phyloP scores from a whole-genome alignment of 2,329 filamentous ascomycete genomes.

The Akanthomyces dipterigenus region DNA sequence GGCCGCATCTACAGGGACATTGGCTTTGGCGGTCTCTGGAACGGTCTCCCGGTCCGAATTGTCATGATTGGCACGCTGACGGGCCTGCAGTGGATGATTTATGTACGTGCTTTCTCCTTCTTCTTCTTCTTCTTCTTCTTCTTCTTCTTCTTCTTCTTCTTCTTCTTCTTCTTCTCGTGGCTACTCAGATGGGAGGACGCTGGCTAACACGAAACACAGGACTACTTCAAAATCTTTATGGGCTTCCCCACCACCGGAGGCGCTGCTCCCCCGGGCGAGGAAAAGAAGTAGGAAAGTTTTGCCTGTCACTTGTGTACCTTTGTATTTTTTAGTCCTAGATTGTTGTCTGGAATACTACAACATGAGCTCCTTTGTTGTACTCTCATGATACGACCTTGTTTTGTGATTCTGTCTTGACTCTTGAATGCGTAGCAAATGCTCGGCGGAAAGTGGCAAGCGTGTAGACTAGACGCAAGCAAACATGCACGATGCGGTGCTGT shows the following conservation, averaged over 20 bases:
- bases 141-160: not conserved
- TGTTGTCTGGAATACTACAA: not conserved
- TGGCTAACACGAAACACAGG: slow-evolving; percentile 35
- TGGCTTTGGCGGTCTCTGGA: slow-evolving; percentile 85
- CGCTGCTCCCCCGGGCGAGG: slow-evolving; percentile 45
- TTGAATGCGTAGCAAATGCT: too few relatives aligned
- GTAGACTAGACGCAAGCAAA: too few relatives aligned
- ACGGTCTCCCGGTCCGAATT: slow-evolving; percentile 76
- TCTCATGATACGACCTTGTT: too few relatives aligned
- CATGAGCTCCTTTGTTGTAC: not conserved
- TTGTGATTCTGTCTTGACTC: too few relatives aligned
- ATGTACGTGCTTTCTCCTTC: slow-evolving; percentile 43
- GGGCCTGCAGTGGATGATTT: slow-evolving; percentile 90
- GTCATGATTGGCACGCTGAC: slow-evolving; percentile 84
- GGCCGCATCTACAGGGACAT: slow-evolving; percentile 79
- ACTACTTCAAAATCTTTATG: slow-evolving; percentile 88
- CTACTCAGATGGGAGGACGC: not conserved
- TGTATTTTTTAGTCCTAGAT: not conserved
- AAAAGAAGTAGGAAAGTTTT: slow-evolving; percentile 21
- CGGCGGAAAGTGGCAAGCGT: too few relatives aligned
- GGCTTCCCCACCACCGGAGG: slow-evolving; percentile 79
- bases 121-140: not conserved
- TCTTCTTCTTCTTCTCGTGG: not conserved
- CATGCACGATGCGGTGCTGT: too few relatives aligned
- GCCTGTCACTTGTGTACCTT: not conserved